A percentile compares a stretch with the other conserved stretches of the same genome.
phyloP scores from a whole-genome alignment of 1,139 yeast species.

The Pichia sp. region DNA sequence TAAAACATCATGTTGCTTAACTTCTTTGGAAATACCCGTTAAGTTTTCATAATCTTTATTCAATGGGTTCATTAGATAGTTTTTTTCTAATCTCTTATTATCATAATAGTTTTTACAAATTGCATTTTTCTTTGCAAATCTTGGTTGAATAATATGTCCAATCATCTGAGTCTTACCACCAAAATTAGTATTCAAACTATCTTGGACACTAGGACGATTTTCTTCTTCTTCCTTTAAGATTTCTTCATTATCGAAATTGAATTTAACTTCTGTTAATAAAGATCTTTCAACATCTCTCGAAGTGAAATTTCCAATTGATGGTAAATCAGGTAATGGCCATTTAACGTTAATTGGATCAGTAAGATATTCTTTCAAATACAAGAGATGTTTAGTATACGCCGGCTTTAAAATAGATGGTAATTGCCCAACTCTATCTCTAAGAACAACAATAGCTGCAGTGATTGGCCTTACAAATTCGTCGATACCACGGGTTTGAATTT shows the following conservation, averaged over 20 bases:
- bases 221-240: slow-evolving; percentile 38
- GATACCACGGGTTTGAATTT: slow-evolving; percentile 32
- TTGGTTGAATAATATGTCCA: slow-evolving; percentile 31
- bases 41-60: slow-evolving; percentile 52
- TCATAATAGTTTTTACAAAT: slow-evolving; percentile 49
- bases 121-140: slow-evolving; percentile 24
- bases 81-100: slow-evolving; percentile 63
- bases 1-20: slow-evolving; percentile 34
- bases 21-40: slow-evolving; percentile 53
- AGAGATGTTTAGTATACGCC: slow-evolving; percentile 65
- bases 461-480: slow-evolving; percentile 56
- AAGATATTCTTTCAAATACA: slow-evolving; percentile 60
- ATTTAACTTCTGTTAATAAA: slow-evolving; percentile 73
- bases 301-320: slow-evolving; percentile 58
- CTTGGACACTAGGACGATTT: slow-evolving; percentile 22
- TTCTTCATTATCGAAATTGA: slow-evolving; percentile 55
- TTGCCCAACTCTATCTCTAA: slow-evolving; percentile 81
- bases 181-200: slow-evolving; percentile 29
- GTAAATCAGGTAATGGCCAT: slow-evolving; percentile 84
- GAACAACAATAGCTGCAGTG: slow-evolving; percentile 80
- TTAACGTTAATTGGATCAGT: slow-evolving; percentile 23
- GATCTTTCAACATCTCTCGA: slow-evolving; percentile 79
- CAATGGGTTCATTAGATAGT: slow-evolving; percentile 65
- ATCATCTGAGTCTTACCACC: slow-evolving; percentile 37
- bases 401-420: slow-evolving; percentile 81